A percentile compares a stretch with the other conserved stretches of the same genome.
These are phyloP conservation scores for Mucor irregularis DNA, from an alignment of 371 early-diverging fungal genomes.

Conservation along the genomic window DNA sequence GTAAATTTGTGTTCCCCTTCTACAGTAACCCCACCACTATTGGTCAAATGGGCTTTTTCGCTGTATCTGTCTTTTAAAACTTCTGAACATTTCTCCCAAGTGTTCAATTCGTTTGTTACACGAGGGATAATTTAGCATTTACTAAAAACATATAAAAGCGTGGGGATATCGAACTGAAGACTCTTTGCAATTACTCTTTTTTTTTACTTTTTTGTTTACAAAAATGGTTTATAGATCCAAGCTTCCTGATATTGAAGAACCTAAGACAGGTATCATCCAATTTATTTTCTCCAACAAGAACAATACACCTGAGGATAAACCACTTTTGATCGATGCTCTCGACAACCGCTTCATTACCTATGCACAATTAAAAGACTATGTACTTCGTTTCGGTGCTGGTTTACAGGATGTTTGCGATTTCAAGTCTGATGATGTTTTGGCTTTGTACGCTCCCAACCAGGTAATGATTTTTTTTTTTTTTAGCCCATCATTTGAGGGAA, in stretches of 20 bases:
- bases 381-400: conserved; percentile 71
- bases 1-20: no score
- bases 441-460: conserved; percentile 72
- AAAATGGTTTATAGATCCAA: conserved; percentile 18
- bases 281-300: conserved; percentile 24
- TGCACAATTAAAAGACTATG: conserved; percentile 54
- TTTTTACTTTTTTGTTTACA: not conserved
- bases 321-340: conserved; percentile 60
- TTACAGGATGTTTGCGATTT: conserved; percentile 59
- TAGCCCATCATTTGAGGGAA: not conserved
- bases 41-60: no score
- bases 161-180: no score
- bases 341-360: conserved; percentile 42
- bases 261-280: conserved; percentile 20
- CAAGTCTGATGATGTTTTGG: conserved; percentile 67
- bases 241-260: conserved; percentile 9
- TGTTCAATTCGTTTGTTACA: no score
- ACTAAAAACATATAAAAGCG: no score
- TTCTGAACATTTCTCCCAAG: no score
- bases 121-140: no score
- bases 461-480: conserved; percentile 4
- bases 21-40: no score
- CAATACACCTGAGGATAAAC: conserved; percentile 41
- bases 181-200: no score
- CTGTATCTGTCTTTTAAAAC: no score